Evolutionary conservation across 345 rosid genomes (phyloP).

Genomic region (Atalantia buxifolia): DNA sequence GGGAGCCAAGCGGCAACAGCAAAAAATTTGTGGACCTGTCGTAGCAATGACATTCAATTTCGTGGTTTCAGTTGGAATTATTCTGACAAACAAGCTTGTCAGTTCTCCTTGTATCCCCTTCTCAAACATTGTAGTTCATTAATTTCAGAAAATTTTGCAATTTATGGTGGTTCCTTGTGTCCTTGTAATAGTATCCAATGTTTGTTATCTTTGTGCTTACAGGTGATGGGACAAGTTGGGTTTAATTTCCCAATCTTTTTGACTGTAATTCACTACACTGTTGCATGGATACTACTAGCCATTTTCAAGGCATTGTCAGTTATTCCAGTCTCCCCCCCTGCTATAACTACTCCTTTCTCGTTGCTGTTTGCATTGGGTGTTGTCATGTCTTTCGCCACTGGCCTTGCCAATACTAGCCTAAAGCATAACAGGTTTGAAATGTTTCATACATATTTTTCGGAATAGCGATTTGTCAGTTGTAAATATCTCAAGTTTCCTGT

Average conservation of each 20-base stretch:
- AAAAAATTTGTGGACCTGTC: slow-evolving; percentile 74
- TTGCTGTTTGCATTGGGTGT: slow-evolving; percentile 74
- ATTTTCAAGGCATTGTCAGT: slow-evolving; percentile 62
- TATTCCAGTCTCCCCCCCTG: slow-evolving; percentile 84
- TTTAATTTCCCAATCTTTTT: slow-evolving; percentile 84
- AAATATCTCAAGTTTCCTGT: slow-evolving; percentile 11
- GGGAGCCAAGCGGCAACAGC: slow-evolving; percentile 87
- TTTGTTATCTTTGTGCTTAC: not conserved
- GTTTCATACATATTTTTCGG: not conserved
- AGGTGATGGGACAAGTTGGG: slow-evolving; percentile 89
- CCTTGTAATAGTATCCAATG: too few species aligned
- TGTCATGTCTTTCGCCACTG: slow-evolving; percentile 94
- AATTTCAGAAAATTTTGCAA: not conserved
- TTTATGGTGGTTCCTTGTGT: not conserved
- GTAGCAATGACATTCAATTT: slow-evolving; percentile 92
- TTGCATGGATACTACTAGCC: slow-evolving; percentile 84
- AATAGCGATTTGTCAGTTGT: not conserved
- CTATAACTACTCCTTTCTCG: slow-evolving; percentile 78
- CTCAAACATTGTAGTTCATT: not conserved
- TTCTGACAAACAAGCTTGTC: slow-evolving; percentile 80
- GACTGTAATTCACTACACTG: slow-evolving; percentile 72
- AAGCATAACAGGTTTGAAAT: slow-evolving; percentile 66
- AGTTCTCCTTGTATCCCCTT: not conserved
- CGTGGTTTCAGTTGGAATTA: slow-evolving; percentile 78
- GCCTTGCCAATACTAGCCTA: slow-evolving; percentile 92